Evolutionary conservation across 164 flowering plant genomes (phyloP).

Genomic region (Liquidambar formosana): DNA sequence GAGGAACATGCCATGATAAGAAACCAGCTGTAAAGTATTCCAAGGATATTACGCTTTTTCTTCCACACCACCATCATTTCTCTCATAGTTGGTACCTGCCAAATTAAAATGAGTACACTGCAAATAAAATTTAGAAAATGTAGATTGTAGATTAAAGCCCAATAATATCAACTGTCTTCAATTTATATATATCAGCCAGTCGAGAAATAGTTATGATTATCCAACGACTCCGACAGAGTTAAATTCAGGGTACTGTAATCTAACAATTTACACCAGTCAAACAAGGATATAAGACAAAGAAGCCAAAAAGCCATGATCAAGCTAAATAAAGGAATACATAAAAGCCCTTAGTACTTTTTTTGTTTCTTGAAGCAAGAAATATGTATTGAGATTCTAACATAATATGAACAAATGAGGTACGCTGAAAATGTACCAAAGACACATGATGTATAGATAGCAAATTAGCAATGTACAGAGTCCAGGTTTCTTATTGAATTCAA

Average conservation of each 20-base stretch:
- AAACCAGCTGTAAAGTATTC: conserved; percentile 87
- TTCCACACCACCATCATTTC: conserved; percentile 90
- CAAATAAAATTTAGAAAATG: background rate
- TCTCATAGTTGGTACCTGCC: conserved; percentile 76
- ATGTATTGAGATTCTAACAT: no score
- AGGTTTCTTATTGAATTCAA: no score
- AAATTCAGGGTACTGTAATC: background rate
- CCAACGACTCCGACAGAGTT: background rate
- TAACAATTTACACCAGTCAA: no score
- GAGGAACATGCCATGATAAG: conserved; percentile 76
- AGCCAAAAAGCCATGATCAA: no score
- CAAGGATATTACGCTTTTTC: conserved; percentile 74
- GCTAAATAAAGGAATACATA: no score
- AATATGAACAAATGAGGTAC: no score
- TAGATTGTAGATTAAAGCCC: background rate
- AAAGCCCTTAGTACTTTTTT: no score
- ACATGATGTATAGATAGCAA: no score
- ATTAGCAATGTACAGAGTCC: no score
- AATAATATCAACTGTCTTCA: background rate
- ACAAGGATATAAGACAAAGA: no score
- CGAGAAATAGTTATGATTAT: background rate
- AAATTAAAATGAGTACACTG: conserved; percentile 11
- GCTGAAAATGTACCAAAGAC: no score
- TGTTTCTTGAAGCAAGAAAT: no score
- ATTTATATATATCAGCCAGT: background rate